Conservation (phyloP, 163 green algal species). For the Coccomyxa subellipsoidea region DNA sequence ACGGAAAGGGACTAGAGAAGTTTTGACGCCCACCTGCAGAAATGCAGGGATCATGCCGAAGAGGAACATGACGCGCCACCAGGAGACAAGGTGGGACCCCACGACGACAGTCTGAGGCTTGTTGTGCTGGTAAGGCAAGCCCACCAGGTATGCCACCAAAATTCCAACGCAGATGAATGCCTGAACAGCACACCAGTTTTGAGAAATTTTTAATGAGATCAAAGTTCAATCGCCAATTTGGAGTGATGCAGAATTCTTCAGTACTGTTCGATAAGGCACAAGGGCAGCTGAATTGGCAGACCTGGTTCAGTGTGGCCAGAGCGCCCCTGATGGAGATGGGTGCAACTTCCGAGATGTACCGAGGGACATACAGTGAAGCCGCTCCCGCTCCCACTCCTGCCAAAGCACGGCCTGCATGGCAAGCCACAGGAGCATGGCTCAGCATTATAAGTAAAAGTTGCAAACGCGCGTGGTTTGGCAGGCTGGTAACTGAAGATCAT, state of each 20-base stretch:
- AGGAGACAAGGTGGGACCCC: slow-evolving; percentile 13
- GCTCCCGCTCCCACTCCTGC: slow-evolving; percentile 39
- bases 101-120: neutral
- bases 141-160: slow-evolving; percentile 45
- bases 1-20: too few relatives aligned
- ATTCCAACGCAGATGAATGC: slow-evolving; percentile 60
- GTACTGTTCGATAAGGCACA: neutral
- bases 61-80: slow-evolving; percentile 61
- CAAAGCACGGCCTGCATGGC: slow-evolving; percentile 24
- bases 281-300: neutral
- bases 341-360: slow-evolving; percentile 58
- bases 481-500: too few relatives aligned
- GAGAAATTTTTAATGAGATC: too few relatives aligned
- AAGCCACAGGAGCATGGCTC: too few relatives aligned
- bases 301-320: slow-evolving; percentile 49
- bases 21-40: slow-evolving; percentile 21
- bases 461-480: too few relatives aligned
- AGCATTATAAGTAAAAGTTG: too few relatives aligned
- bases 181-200: slow-evolving; percentile 22
- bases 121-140: slow-evolving; percentile 33
- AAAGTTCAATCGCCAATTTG: too few relatives aligned
- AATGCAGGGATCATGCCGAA: slow-evolving; percentile 29
- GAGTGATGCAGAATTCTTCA: neutral
- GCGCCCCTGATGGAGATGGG: slow-evolving; percentile 44
- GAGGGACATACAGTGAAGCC: slow-evolving; percentile 47